A percentile compares a stretch with the other conserved stretches of the same genome.
These are phyloP conservation scores for Torrubiella hemipterigena DNA, from an alignment of 2,329 filamentous ascomycete genomes.

Conservation along the genomic window DNA sequence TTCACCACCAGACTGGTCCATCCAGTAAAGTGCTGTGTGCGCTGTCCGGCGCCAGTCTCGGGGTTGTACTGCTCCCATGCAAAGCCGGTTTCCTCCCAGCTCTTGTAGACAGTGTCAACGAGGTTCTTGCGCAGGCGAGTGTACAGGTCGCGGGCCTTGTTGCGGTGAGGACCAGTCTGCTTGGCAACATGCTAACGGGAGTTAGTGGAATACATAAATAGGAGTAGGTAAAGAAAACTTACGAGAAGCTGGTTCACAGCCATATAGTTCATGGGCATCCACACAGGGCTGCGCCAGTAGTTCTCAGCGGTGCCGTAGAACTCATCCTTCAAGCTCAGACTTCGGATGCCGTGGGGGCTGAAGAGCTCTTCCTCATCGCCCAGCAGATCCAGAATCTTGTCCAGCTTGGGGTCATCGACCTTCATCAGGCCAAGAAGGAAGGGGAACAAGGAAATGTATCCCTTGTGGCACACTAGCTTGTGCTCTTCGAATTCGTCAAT, in stretches of 20 bases:
- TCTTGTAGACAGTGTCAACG: conserved; percentile 76
- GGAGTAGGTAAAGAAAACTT: too few relatives aligned
- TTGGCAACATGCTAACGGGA: conserved; percentile 48
- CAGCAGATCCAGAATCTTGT: conserved; percentile 64
- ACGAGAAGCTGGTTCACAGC: conserved; percentile 67
- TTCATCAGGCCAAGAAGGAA: conserved; percentile 76
- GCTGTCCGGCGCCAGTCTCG: conserved; percentile 82
- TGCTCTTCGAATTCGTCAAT: conserved; percentile 94
- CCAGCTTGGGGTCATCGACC: conserved; percentile 61
- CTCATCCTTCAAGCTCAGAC: conserved; percentile 70
- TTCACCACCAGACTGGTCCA: conserved; percentile 99
- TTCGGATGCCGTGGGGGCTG: conserved; percentile 78
- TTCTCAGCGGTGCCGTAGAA: conserved; percentile 88
- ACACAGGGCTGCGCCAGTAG: conserved; percentile 91
- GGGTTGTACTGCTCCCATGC: conserved; percentile 99
- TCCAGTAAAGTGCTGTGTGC: conserved; percentile 94
- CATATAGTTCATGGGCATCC: conserved; percentile 95
- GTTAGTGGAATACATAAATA: conserved; percentile 1
- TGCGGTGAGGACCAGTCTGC: conserved; percentile 54
- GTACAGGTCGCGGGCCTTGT: conserved; percentile 63
- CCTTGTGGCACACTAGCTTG: conserved; percentile 84
- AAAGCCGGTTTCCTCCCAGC: conserved; percentile 86
- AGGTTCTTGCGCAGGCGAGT: conserved; percentile 67
- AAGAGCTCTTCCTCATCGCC: conserved; percentile 77
- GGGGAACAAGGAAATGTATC: conserved; percentile 87